phyloP scores from a whole-genome alignment of 2,329 filamentous ascomycete genomes.

The Stemphylium beticola region DNA sequence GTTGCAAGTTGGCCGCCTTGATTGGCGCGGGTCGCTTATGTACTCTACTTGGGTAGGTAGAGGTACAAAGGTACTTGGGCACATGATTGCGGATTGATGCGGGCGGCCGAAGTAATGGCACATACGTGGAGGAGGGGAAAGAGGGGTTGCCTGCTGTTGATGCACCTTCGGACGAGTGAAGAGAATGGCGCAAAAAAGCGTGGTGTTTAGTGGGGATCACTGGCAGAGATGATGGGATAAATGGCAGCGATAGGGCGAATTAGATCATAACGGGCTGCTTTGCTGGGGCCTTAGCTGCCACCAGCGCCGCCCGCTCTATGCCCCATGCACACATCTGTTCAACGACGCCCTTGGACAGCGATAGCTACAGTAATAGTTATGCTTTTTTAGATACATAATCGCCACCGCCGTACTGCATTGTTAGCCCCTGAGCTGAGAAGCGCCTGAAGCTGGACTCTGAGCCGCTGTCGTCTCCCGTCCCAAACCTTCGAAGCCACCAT shows the following conservation, averaged over 20 bases:
- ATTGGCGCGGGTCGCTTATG: not conserved
- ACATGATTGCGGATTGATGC: slow-evolving; percentile 30
- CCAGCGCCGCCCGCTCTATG: not conserved
- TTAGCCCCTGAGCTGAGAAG: not conserved
- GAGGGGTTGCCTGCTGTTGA: slow-evolving; percentile 12
- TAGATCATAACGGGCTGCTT: not conserved
- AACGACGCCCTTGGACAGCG: not conserved
- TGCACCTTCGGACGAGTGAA: slow-evolving; percentile 12
- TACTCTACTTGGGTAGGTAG: not conserved
- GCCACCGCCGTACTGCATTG: too few relatives aligned
- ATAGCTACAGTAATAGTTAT: not conserved
- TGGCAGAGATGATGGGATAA: slow-evolving; percentile 2
- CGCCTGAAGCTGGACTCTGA: not conserved
- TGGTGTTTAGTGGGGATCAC: slow-evolving; percentile 9
- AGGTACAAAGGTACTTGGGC: slow-evolving; percentile 10
- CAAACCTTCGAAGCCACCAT: slow-evolving; percentile 7
- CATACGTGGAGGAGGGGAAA: slow-evolving; percentile 16
- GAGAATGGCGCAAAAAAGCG: slow-evolving; percentile 2
- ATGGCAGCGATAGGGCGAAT: slow-evolving; percentile 10
- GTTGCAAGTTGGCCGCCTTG: too few relatives aligned
- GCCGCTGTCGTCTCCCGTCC: not conserved
- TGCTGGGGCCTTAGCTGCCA: slow-evolving; percentile 2
- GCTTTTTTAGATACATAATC: not conserved
- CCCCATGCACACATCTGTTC: not conserved
- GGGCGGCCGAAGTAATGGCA: slow-evolving; percentile 15